Evolutionary conservation across 306 rosid genomes (phyloP), one percentile per base, ranked within the genome.

Genomic region (Quillaja saponaria): DNA sequence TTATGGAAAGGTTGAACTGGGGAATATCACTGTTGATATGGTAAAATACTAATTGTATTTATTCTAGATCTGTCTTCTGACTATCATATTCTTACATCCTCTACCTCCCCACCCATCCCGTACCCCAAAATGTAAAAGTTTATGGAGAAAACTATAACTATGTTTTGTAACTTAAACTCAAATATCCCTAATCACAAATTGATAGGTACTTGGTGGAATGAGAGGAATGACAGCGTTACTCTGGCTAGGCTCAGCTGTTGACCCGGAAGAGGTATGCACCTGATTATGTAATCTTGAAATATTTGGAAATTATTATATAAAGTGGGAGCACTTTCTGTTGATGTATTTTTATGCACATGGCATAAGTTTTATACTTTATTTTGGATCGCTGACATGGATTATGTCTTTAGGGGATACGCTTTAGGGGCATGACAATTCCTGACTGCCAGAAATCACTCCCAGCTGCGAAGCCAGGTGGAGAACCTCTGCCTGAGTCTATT

Each of bases 211-310:
- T 61, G 99, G 99, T 71, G 97, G 97, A 71, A 94, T 94, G 99
- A 89, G 99, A 63, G 97, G 99, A 85, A 94, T 89, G 97, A 87
- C 99, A 1, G 97, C 95, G 61, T 74, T 94, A 62, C 80, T 94
- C 37, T 94, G 99, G 99, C 87, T 83, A 72, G 88, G 95, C 67
- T 94, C 99, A 63, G 76, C 90, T 51, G 96, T 94, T 63, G 99
- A 94, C 73, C 96, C 97, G 3, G 99, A 94, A 17, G 99, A 94
- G 97, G 99, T 94, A 74, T 71, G 6, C 19, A 68, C 77, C 54
- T 53, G 64, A 49, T 61, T 66, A 59, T 67, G 16, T 50, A 13
- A n/a, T 61, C 76, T 58, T 66, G 41, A 21, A 14, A 41, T 51
- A 41, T 46, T 60, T 69, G 44, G 57, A 69, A 65, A n/a, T 41